A percentile compares a stretch with the other conserved stretches of the same genome.
Conservation (phyloP, 305 asterid species). For the Plantago coronopus region DNA sequence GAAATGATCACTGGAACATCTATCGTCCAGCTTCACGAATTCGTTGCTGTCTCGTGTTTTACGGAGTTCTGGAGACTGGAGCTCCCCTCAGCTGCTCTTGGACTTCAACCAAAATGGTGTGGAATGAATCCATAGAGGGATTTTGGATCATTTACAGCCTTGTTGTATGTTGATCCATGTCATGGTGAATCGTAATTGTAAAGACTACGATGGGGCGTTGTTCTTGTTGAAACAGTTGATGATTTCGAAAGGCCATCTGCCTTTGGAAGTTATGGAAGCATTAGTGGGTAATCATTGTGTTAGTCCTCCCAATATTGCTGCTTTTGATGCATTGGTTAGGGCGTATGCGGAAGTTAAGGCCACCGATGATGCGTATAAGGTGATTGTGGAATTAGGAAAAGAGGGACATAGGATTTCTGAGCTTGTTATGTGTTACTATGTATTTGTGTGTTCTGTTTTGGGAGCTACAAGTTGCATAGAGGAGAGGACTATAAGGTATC, state of each 20-base stretch:
- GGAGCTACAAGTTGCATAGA: too few species aligned
- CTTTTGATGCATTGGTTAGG: conserved; percentile 59
- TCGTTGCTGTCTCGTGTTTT: conserved; percentile 47
- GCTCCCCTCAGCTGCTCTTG: conserved; percentile 44
- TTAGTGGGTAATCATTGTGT: conserved; percentile 28
- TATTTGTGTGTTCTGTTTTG: too few species aligned
- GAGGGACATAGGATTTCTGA: too few species aligned
- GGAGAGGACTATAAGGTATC: too few species aligned
- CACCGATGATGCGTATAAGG: conserved; percentile 50
- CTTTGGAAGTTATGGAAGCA: conserved; percentile 48
- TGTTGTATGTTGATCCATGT: conserved; percentile 51
- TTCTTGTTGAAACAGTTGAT: conserved; percentile 56
- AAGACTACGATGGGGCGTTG: conserved; percentile 56
- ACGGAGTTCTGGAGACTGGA: conserved; percentile 45
- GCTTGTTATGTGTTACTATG: too few species aligned
- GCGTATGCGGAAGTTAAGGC: conserved; percentile 65
- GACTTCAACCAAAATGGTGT: conserved; percentile 46
- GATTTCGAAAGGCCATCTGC: conserved; percentile 45
- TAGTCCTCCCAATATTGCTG: conserved; percentile 25
- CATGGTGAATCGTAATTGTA: conserved; percentile 49
- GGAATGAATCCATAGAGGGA: conserved; percentile 27
- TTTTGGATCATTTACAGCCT: conserved; percentile 41
- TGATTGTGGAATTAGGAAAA: conserved; percentile 42
- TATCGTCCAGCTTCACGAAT: conserved; percentile 37
- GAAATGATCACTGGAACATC: conserved; percentile 52